Conservation (phyloP, 106 monocot genomes). For the Acanthochlamys bracteata region DNA sequence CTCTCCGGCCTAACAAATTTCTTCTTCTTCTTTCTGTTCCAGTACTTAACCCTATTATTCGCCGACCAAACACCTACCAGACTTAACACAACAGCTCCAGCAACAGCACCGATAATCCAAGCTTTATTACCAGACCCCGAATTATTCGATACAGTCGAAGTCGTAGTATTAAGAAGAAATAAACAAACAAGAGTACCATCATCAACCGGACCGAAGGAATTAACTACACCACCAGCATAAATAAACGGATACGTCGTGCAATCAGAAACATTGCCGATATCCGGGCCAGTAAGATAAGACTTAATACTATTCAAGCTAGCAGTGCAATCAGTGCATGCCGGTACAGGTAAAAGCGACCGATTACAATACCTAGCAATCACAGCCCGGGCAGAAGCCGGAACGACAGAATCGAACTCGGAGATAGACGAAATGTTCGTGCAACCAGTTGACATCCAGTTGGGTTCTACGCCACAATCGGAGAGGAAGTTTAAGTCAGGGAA, state of each 20-base stretch:
- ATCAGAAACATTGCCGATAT: slow-evolving; percentile 43
- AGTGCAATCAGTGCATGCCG: slow-evolving; percentile 71
- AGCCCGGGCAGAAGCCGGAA: slow-evolving; percentile 19
- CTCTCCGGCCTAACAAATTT: background rate
- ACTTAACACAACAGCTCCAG: slow-evolving; percentile 5
- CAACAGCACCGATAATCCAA: slow-evolving; percentile 36
- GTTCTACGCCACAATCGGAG: slow-evolving; percentile 42
- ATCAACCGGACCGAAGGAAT: slow-evolving; percentile 47
- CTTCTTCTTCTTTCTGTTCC: slow-evolving; percentile 6
- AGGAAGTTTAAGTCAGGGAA: slow-evolving; percentile 28
- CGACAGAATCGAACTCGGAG: slow-evolving; percentile 34
- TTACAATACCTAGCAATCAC: slow-evolving; percentile 40
- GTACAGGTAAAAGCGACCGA: slow-evolving; percentile 16
- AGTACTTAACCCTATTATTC: background rate
- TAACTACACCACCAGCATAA: slow-evolving; percentile 52
- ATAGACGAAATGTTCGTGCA: slow-evolving; percentile 76
- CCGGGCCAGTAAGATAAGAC: slow-evolving; percentile 48
- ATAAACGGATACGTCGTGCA: slow-evolving; percentile 54
- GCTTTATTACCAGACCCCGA: background rate
- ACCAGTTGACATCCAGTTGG: slow-evolving; percentile 35
- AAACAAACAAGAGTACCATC: slow-evolving; percentile 44
- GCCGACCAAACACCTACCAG: slow-evolving; percentile 9
- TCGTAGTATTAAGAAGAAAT: slow-evolving; percentile 30
- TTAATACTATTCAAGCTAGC: slow-evolving; percentile 34
- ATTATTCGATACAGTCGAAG: background rate